Evolutionary conservation across 768 basidiomycete genomes (phyloP).

Genomic region (Pulveroboletus frians): DNA sequence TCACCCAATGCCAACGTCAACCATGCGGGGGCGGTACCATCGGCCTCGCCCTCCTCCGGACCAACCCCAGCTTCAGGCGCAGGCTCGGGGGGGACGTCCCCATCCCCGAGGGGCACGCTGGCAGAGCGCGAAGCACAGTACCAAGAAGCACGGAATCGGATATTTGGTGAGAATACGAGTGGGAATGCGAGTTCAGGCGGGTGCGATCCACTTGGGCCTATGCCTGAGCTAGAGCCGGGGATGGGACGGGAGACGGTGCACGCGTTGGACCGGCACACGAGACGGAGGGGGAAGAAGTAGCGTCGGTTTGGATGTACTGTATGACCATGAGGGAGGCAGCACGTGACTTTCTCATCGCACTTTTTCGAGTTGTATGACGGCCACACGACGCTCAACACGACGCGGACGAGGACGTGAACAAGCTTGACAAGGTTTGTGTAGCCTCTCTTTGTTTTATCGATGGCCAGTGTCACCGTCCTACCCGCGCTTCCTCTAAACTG

Average conservation of each 20-base stretch:
- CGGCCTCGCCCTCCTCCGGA: constrained; percentile 9
- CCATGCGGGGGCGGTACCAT: background rate
- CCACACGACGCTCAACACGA: too few relatives aligned
- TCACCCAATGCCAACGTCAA: constrained; percentile 19
- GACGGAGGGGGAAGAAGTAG: constrained; percentile 17
- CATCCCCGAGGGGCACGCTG: constrained; percentile 31
- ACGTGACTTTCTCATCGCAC: constrained; percentile 15
- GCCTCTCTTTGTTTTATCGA: background rate
- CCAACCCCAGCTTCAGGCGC: constrained; percentile 2
- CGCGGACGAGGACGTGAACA: too few relatives aligned
- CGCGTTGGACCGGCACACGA: constrained; percentile 3
- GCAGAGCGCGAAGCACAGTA: constrained; percentile 71
- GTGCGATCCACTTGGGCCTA: constrained; percentile 34
- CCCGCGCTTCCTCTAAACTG: constrained; percentile 25
- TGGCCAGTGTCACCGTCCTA: constrained; percentile 25
- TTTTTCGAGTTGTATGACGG: background rate
- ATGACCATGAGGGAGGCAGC: background rate
- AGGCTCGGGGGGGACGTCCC: constrained; percentile 8
- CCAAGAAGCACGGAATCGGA: constrained; percentile 66
- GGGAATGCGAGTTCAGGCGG: constrained; percentile 1
- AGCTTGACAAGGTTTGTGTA: background rate
- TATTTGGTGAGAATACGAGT: constrained; percentile 44
- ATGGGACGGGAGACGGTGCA: background rate
- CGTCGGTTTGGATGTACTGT: background rate
- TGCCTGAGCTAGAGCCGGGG: constrained; percentile 1